phyloP scores from a whole-genome alignment of 805 yeast genomes.

The Brettanomyces custersianus region DNA sequence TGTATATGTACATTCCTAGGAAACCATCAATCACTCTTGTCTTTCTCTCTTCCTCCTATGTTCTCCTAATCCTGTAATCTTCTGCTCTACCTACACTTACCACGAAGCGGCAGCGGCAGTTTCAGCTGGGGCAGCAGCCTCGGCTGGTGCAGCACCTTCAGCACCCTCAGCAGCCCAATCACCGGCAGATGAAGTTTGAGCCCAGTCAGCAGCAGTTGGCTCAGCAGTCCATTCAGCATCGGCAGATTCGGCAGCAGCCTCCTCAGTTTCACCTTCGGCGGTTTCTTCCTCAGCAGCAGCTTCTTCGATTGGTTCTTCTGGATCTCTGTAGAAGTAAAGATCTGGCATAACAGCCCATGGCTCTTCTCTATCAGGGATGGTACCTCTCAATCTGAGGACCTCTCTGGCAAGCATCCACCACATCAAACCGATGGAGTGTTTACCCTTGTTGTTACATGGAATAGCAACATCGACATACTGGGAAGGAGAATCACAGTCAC shows the following conservation, averaged over 20 bases:
- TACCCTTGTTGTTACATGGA: conserved; percentile 99
- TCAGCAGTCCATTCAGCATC: conserved; percentile 52
- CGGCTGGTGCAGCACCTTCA: conserved; percentile 39
- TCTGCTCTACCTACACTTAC: conserved; percentile 12
- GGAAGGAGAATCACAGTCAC: conserved; percentile 98
- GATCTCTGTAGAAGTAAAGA: conserved; percentile 99
- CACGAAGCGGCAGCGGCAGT: conserved; percentile 26
- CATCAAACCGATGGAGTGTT: conserved; percentile 98
- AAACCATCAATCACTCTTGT: not conserved
- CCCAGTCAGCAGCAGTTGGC: conserved; percentile 68
- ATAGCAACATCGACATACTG: conserved; percentile 99
- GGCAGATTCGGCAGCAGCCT: conserved; percentile 38
- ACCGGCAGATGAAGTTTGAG: conserved; percentile 45
- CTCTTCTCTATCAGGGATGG: conserved; percentile 90
- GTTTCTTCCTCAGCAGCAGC: conserved; percentile 57
- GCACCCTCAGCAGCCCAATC: conserved; percentile 55
- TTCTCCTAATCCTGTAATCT: not conserved
- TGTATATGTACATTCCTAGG: not conserved
- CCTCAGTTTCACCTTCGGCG: conserved; percentile 55
- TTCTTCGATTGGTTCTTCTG: conserved; percentile 93
- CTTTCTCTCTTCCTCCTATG: not conserved
- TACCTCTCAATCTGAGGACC: conserved; percentile 98
- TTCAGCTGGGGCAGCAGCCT: too few relatives aligned
- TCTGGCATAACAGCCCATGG: conserved; percentile 99
- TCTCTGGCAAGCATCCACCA: conserved; percentile 99